These are phyloP conservation scores for Umbelopsis ramanniana DNA, from an alignment of 192 early-diverging fungal genomes.

Conservation along the genomic window DNA sequence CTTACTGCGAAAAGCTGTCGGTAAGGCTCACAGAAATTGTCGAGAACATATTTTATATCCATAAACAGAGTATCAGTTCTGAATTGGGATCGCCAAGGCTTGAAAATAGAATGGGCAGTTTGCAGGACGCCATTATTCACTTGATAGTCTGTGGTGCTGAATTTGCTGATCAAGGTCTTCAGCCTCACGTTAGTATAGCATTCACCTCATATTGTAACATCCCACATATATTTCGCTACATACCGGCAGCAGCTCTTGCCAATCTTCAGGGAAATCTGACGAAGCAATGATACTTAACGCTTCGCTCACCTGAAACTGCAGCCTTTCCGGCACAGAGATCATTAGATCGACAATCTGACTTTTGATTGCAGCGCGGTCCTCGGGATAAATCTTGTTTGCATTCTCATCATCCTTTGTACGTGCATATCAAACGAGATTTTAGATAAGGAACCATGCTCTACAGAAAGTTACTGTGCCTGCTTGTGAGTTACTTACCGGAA, in stretches of 20 bases:
- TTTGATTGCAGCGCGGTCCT: conserved; percentile 85
- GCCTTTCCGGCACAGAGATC: conserved; percentile 73
- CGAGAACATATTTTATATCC: conserved; percentile 93
- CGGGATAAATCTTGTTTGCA: conserved; percentile 54
- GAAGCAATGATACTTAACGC: conserved; percentile 93
- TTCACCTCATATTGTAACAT: neutral
- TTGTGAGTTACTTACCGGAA: conserved; percentile 31
- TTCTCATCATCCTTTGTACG: conserved; percentile 53
- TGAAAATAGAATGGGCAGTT: conserved; percentile 95
- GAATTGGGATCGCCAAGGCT: conserved; percentile 87
- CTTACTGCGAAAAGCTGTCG: conserved; percentile 80
- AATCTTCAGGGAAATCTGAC: conserved; percentile 90
- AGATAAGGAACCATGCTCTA: neutral
- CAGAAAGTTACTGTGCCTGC: neutral
- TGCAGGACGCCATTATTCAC: conserved; percentile 92
- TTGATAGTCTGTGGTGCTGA: conserved; percentile 77
- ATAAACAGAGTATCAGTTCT: conserved; percentile 78
- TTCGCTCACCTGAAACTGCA: conserved; percentile 92
- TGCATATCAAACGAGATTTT: conserved; percentile 1
- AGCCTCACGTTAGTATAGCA: neutral
- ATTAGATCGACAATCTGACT: conserved; percentile 83
- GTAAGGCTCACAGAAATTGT: conserved; percentile 83
- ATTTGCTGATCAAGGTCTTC: conserved; percentile 73
- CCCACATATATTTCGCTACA: neutral
- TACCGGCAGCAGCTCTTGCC: conserved; percentile 80